A percentile compares a stretch with the other conserved stretches of the same genome.
Conservation (phyloP, 371 early-diverging fungal species). For the Pancytospora epiphaga region DNA sequence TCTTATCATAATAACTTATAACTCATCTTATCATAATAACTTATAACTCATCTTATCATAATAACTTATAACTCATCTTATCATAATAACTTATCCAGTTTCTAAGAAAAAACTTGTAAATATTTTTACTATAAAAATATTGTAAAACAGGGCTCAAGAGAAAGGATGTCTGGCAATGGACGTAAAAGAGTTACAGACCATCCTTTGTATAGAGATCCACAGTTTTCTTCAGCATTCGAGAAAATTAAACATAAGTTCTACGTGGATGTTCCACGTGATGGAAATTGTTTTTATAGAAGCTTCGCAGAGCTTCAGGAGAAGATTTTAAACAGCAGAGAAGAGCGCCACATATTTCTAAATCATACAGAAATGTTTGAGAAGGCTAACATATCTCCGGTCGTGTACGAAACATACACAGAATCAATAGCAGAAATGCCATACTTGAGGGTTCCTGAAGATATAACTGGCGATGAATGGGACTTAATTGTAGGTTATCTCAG, state of each 20-base stretch:
- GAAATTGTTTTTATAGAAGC: conserved; percentile 7
- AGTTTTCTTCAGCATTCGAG: not conserved
- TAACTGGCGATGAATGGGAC: not conserved
- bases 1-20: no score
- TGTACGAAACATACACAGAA: conserved; percentile 6
- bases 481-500: conserved; percentile 1
- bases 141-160: no score
- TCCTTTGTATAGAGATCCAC: not conserved
- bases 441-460: not conserved
- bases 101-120: no score
- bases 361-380: not conserved
- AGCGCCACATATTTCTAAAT: not conserved
- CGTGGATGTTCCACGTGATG: not conserved
- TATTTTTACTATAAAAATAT: no score
- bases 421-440: not conserved
- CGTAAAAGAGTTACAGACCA: no score
- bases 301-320: not conserved
- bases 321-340: not conserved
- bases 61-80: no score
- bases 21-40: no score
- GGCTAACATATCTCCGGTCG: not conserved
- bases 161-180: no score
- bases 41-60: no score
- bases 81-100: no score
- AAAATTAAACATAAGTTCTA: not conserved